Percentiles rank a stretch among this genome's conserved stretches.
Evolutionary conservation across 495 filamentous ascomycete species (phyloP).

Genomic region (Xeromyces bisporus): DNA sequence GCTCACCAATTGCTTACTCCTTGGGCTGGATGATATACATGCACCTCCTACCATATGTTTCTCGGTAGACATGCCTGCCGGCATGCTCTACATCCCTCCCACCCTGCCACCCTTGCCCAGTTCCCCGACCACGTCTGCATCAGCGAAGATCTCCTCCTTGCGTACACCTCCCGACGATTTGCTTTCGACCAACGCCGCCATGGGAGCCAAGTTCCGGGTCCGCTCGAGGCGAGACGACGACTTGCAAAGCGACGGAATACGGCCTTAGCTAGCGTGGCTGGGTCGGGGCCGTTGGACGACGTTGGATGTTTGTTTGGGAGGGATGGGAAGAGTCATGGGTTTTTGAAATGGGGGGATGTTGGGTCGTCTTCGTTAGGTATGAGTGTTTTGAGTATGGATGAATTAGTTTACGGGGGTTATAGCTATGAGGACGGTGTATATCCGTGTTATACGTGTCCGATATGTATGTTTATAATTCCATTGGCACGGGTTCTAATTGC

Average conservation of each 20-base stretch:
- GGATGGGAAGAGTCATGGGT: slow-evolving; percentile 26
- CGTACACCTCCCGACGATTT: slow-evolving; percentile 33
- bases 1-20: too few species aligned
- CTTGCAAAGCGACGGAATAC: slow-evolving; percentile 34
- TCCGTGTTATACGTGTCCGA: too few species aligned
- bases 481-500: too few species aligned
- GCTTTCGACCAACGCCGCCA: slow-evolving; percentile 24
- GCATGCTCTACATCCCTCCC: slow-evolving; percentile 20
- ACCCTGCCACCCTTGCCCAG: slow-evolving; percentile 1
- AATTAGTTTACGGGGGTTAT: too few species aligned
- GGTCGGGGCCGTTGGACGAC: slow-evolving; percentile 14
- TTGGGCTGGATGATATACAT: too few species aligned
- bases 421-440: too few species aligned
- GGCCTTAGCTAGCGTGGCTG: slow-evolving; percentile 22
- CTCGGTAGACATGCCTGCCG: slow-evolving; percentile 28
- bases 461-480: not conserved
- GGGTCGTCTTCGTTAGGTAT: slow-evolving; percentile 8
- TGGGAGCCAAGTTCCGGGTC: slow-evolving; percentile 40
- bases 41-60: slow-evolving; percentile 19
- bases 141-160: slow-evolving; percentile 35
- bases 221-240: slow-evolving; percentile 40
- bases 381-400: too few species aligned
- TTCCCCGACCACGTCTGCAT: slow-evolving; percentile 33
- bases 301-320: slow-evolving; percentile 26
- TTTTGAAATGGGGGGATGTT: slow-evolving; percentile 22